These are phyloP conservation scores for Rhodotorula glutinis DNA, from an alignment of 1,284 basidiomycete species.

Conservation along the genomic window DNA sequence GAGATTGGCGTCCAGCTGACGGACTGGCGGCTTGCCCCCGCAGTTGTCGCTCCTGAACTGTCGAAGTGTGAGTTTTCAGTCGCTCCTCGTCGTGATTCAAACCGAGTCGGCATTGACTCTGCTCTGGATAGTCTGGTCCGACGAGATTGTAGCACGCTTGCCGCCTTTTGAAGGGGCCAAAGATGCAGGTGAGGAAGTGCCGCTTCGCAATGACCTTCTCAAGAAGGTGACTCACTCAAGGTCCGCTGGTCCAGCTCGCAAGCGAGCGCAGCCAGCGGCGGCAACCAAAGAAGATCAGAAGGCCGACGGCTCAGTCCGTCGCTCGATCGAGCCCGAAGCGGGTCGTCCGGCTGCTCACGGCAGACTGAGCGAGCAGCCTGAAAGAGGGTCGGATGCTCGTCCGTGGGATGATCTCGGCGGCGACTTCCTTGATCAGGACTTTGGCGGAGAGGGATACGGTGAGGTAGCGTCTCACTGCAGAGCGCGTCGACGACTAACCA, in stretches of 20 bases:
- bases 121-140: conserved; percentile 20
- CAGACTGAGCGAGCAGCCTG: conserved; percentile 3
- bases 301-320: neutral
- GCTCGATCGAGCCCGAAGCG: neutral
- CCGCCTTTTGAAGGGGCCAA: conserved; percentile 19
- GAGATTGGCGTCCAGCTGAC: neutral
- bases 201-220: neutral
- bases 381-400: neutral
- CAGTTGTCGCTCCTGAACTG: conserved; percentile 12
- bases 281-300: neutral
- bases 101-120: too few relatives aligned
- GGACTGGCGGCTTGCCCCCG: neutral
- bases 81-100: neutral
- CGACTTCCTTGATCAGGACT: conserved; percentile 17
- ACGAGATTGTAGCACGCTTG: conserved; percentile 2
- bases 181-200: conserved; percentile 5
- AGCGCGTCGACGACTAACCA: too few relatives aligned
- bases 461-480: neutral
- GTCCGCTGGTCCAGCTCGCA: too few relatives aligned
- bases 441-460: conserved; percentile 19
- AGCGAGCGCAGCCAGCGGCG: too few relatives aligned
- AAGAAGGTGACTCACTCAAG: too few relatives aligned
- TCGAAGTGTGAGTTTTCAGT: conserved; percentile 2
- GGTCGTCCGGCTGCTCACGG: neutral
- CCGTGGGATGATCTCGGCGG: neutral